These are phyloP conservation scores for Isatis lusitanica DNA, from an alignment of 441 rosid genomes.

Conservation along the genomic window DNA sequence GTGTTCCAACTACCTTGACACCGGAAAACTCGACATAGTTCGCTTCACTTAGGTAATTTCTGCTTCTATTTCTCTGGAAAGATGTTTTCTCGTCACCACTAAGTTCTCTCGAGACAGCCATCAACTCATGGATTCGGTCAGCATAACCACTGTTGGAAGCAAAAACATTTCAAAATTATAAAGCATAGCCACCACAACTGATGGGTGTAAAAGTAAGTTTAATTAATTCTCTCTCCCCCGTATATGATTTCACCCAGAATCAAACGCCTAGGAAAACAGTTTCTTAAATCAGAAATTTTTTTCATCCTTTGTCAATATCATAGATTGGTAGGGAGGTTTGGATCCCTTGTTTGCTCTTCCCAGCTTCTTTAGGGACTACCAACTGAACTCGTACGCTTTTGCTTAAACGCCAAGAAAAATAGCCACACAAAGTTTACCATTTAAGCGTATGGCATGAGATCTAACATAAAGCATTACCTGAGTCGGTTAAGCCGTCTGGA, in stretches of 20 bases:
- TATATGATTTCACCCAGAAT: not conserved
- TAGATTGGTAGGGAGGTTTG: too few species aligned
- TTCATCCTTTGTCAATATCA: not conserved
- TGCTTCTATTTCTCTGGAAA: constrained; percentile 65
- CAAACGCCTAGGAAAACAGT: not conserved
- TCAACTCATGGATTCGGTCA: constrained; percentile 93
- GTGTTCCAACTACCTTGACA: constrained; percentile 74
- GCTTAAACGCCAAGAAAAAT: not conserved
- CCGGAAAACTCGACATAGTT: constrained; percentile 84
- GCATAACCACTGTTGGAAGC: constrained; percentile 87
- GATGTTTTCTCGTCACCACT: constrained; percentile 59
- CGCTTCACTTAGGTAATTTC: constrained; percentile 84
- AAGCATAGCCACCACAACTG: constrained; percentile 12
- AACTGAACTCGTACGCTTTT: not conserved
- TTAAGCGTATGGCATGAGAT: constrained; percentile 10
- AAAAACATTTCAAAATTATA: constrained; percentile 21
- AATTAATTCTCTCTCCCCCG: not conserved
- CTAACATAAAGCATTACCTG: constrained; percentile 55
- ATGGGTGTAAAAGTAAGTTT: not conserved
- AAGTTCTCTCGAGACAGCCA: constrained; percentile 86
- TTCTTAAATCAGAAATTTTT: not conserved
- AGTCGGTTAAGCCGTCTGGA: constrained; percentile 93
- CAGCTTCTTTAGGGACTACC: not conserved
- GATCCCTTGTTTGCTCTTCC: too few species aligned
- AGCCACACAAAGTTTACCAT: constrained; percentile 2